phyloP scores from a whole-genome alignment of 805 yeast genomes.

The Starmera dryadoides region DNA sequence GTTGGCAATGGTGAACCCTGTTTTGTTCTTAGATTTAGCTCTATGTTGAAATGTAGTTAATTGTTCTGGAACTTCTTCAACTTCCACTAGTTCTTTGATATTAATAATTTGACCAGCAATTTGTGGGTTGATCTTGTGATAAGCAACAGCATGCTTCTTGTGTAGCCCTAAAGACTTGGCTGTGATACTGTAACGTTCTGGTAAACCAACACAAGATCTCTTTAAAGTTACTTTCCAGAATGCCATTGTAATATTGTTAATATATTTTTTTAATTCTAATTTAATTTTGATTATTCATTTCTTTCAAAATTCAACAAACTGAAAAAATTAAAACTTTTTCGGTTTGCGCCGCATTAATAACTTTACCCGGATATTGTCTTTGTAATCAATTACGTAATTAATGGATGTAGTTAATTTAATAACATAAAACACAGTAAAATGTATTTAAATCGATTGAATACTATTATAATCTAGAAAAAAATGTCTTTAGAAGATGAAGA shows the following conservation, averaged over 20 bases:
- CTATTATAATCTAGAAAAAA: neutral
- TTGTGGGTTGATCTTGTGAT: constrained; percentile 65
- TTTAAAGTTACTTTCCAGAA: constrained; percentile 66
- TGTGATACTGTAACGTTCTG: constrained; percentile 56
- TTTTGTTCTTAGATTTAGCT: constrained; percentile 44
- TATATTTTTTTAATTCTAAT: too few relatives aligned
- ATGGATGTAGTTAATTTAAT: too few relatives aligned
- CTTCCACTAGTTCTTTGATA: constrained; percentile 81
- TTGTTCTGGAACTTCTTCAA: constrained; percentile 58
- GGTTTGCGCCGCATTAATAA: too few relatives aligned
- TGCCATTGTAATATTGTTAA: too few relatives aligned
- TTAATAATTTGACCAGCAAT: constrained; percentile 79
- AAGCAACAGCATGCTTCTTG: constrained; percentile 66
- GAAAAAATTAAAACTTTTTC: too few relatives aligned
- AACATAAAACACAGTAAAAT: too few relatives aligned
- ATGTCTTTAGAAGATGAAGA: neutral
- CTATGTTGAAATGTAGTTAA: constrained; percentile 47
- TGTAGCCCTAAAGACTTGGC: constrained; percentile 68
- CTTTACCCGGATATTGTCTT: too few relatives aligned
- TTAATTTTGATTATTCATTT: too few relatives aligned
- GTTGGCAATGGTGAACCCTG: constrained; percentile 32
- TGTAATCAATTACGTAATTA: too few relatives aligned
- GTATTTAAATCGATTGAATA: too few relatives aligned
- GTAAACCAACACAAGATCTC: constrained; percentile 83
- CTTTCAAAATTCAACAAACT: too few relatives aligned